Conservation (phyloP, 495 filamentous ascomycete genomes). For the Peziza echinospora region DNA sequence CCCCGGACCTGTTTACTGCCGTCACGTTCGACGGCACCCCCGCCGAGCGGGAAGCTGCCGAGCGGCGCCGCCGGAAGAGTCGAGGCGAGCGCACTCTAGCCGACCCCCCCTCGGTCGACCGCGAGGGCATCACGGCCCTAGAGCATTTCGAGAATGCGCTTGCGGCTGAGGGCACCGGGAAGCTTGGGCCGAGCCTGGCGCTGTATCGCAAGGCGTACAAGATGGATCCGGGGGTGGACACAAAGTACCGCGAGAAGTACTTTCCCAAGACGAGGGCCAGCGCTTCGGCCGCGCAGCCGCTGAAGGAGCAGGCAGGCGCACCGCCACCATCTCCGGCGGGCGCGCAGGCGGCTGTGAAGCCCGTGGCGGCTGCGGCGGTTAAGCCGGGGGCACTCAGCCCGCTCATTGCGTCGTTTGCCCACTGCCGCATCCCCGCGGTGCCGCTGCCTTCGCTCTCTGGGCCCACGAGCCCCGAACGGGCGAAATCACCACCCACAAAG, state of each 20-base stretch:
- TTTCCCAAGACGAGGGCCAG: slow-evolving; percentile 33
- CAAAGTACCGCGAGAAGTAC: slow-evolving; percentile 73
- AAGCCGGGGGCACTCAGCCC: slow-evolving; percentile 24
- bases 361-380: neutral
- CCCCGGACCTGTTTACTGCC: neutral
- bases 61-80: slow-evolving; percentile 10
- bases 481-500: slow-evolving; percentile 21
- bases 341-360: neutral
- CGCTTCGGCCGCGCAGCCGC: neutral
- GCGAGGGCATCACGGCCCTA: slow-evolving; percentile 40
- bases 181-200: slow-evolving; percentile 67
- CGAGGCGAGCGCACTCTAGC: slow-evolving; percentile 8
- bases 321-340: slow-evolving; percentile 25
- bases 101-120: neutral
- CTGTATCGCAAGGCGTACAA: slow-evolving; percentile 80
- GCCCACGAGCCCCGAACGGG: slow-evolving; percentile 2
- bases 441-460: slow-evolving; percentile 20
- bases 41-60: neutral
- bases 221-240: slow-evolving; percentile 68
- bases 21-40: neutral
- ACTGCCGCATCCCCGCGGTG: slow-evolving; percentile 35
- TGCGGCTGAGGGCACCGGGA: slow-evolving; percentile 66
- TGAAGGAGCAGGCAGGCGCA: slow-evolving; percentile 28
- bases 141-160: slow-evolving; percentile 89
- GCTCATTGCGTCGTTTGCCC: slow-evolving; percentile 54